Evolutionary conservation across 2,329 filamentous ascomycete genomes (phyloP), one percentile per base, ranked within the genome.

Genomic region (Ophiosphaerella korrae): DNA sequence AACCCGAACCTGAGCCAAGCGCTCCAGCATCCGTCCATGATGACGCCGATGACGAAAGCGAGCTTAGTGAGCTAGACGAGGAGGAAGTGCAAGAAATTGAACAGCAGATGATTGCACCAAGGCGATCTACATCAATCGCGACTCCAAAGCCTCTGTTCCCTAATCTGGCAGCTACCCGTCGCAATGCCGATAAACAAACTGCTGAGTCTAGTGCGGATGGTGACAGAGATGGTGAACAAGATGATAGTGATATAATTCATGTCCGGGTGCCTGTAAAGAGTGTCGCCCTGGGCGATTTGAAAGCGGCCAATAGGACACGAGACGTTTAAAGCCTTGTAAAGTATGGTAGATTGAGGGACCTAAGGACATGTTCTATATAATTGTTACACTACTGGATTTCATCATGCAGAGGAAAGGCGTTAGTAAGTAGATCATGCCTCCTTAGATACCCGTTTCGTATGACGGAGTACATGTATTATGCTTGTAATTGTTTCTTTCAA

Each of bases 21-120:
- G 79, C 81, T 5, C 78, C 80, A 0, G 82, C 81, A 13, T 89
- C 78, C 42, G 65, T 80, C 0, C 77, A 82, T 37, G 80, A 82
- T 50, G 76, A 74, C 57, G 80, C 80, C 0, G 81, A 83, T 57
- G 80, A 82, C 50, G 81, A 82, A 55, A 82, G 78, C 54, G 81
- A 83, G 66, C 67, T 83, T 2, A 82, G 78, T 49, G 80, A 82
- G 61, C 69, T 82, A 11, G 78, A 79, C 45, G 77, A 79, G 33
- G 67, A 62, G 2, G 71, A 74, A 34, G 71, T 72, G 1, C 64
- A 71, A 36, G 70, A 73, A 41, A 69, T 71, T 18, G 58, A 59
- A 11, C 62, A 72, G 32, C 52, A 64, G 41, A 58, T 60, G 2
- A 55, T 58, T 23, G 50, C 42, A 32, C 36, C 49, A 5, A 46